These are phyloP conservation scores for Cladophialophora immunda DNA, from an alignment of 2,329 filamentous ascomycete species.

Conservation along the genomic window DNA sequence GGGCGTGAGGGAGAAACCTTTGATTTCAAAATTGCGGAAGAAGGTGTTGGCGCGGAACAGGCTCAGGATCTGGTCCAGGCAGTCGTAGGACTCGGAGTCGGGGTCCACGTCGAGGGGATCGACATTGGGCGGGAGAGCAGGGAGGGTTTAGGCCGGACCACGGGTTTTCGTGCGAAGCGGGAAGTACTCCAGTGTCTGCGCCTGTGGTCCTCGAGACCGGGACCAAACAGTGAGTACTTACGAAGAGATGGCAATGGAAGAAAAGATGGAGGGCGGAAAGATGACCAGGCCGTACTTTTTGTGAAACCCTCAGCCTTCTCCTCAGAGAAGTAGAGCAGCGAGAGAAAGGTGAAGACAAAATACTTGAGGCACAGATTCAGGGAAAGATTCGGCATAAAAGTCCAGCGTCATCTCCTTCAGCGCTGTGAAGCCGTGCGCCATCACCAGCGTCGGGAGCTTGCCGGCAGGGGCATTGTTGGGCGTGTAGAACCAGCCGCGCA, in stretches of 20 bases:
- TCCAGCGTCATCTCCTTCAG: conserved; percentile 39
- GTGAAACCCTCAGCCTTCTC: conserved; percentile 33
- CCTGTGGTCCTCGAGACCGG: background rate
- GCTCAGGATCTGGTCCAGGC: conserved; percentile 89
- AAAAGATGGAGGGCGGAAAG: conserved; percentile 11
- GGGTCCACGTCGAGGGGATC: conserved; percentile 69
- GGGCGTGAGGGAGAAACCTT: too few relatives aligned
- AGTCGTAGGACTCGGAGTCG: conserved; percentile 92
- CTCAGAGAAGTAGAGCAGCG: too few relatives aligned
- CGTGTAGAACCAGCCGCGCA: conserved; percentile 38
- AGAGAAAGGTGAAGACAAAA: too few relatives aligned
- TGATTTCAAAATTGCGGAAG: conserved; percentile 99
- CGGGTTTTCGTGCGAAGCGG: conserved; percentile 94
- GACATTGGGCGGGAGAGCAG: conserved; percentile 67
- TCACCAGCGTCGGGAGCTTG: conserved; percentile 31
- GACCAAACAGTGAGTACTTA: background rate
- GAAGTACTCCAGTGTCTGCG: conserved; percentile 61
- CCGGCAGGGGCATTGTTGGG: conserved; percentile 15
- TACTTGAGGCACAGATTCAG: too few relatives aligned
- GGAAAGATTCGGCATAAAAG: conserved; percentile 33
- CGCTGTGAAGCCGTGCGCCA: conserved; percentile 37
- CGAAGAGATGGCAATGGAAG: conserved; percentile 8
- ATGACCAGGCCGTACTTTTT: background rate
- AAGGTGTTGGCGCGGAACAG: conserved; percentile 98
- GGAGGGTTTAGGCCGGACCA: conserved; percentile 89